A percentile compares a stretch with the other conserved stretches of the same genome.
These are phyloP conservation scores for Alternaria sp. DNA, from an alignment of 2,329 filamentous ascomycete genomes.

Conservation along the genomic window DNA sequence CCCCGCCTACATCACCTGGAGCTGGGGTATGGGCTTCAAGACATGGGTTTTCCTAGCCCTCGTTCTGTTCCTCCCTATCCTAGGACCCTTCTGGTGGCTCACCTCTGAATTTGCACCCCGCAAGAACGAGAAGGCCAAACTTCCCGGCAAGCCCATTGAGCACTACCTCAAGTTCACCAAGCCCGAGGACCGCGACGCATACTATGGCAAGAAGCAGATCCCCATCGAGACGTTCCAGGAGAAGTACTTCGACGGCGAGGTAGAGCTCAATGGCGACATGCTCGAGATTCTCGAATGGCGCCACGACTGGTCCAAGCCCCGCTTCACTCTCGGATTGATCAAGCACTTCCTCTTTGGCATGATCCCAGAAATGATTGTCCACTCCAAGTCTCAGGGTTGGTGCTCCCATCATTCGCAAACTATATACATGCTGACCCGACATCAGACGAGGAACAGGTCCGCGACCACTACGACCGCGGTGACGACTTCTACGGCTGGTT, in stretches of 20 bases:
- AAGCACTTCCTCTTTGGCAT: conserved; percentile 88
- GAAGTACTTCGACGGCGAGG: conserved; percentile 95
- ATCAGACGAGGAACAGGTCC: conserved; percentile 95
- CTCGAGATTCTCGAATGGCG: conserved; percentile 91
- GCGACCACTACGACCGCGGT: conserved; percentile 96
- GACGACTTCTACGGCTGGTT: conserved; percentile 99
- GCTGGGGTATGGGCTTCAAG: conserved; percentile 84
- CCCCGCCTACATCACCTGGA: conserved; percentile 83
- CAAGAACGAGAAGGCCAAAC: conserved; percentile 89
- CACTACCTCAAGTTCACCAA: conserved; percentile 87
- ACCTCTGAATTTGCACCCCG: conserved; percentile 84
- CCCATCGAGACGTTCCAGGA: conserved; percentile 95
- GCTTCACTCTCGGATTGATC: conserved; percentile 85
- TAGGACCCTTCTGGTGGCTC: conserved; percentile 82
- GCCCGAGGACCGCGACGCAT: conserved; percentile 68
- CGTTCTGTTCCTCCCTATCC: conserved; percentile 79
- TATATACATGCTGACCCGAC: conserved; percentile 11
- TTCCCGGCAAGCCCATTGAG: conserved; percentile 87
- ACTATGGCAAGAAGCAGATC: conserved; percentile 80
- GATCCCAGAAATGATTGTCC: conserved; percentile 90
- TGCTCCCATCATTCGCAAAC: neutral
- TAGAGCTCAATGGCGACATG: conserved; percentile 93
- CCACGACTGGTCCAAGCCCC: conserved; percentile 96
- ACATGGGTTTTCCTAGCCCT: conserved; percentile 87
- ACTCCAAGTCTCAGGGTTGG: conserved; percentile 85